Base-by-base conservation (phyloP, 306 rosid species). In the Hippophae rhamnoides region DNA sequence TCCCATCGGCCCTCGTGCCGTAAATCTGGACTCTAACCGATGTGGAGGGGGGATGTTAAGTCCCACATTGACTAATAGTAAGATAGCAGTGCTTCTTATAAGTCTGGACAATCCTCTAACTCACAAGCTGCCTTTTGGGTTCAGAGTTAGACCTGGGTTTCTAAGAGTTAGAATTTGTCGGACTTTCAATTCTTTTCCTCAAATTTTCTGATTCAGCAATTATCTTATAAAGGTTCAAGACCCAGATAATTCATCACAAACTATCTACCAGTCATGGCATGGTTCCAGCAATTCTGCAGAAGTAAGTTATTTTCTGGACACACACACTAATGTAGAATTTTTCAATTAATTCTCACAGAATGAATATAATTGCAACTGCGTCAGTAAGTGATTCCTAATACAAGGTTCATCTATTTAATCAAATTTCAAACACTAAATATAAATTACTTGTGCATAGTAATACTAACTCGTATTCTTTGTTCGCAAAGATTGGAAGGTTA, bases 181-280 rank as follows among this genome's bases (percentile, higher is more conserved):
- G 38, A 31, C 3, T 47, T 13, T 61, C 27, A 47, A 48, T 52
- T 43, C 25, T 52, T 31, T 54, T 18, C 10, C 50, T 51, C 31
- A 58, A 43, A 66, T 43, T 8, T 45, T 42, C 12, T 42, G 49
- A 31, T 59, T 71, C 63, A 13, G 43, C 47, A 23, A 8, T 48
- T 48, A 11, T 48, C 14, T 55, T 58, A 54, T 74, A 58, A 26
- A 86, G 95, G 88, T 86, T 65, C 74, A 46, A 61, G 84, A 86
- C 55, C 95, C 88, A 5, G 88, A 81, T 62, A 83, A 81, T 78
- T 77, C 88, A 41, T 86, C 90, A 40, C 85, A 63, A 52, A 72
- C 82, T 60, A 43, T 83, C 11, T 83, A 83, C 64, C 82, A 81
- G 64, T 72, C 90, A 61, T 86, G 87, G 88, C 58, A 63, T 47